These are phyloP conservation scores for Zizania palustris DNA, from an alignment of 202 grass and related monocot species.

Conservation along the genomic window DNA sequence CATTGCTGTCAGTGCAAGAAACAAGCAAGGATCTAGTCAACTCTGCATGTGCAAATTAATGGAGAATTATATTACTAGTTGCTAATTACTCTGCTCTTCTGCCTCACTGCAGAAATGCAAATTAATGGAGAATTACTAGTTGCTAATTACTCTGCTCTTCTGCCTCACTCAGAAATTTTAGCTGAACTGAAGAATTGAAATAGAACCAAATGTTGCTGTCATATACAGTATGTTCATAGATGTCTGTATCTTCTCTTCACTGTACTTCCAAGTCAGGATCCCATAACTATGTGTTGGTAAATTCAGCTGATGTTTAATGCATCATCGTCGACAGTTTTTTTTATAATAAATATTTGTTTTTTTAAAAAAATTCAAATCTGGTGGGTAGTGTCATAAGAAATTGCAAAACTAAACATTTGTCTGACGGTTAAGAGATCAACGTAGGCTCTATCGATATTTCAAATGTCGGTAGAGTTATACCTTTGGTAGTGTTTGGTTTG, in stretches of 20 bases:
- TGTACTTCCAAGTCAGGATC: conserved; percentile 13
- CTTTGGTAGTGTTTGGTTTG: too few relatives aligned
- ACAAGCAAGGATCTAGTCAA: conserved; percentile 48
- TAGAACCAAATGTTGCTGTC: not conserved
- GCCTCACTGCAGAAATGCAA: too few relatives aligned
- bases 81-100: not conserved
- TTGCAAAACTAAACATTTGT: too few relatives aligned
- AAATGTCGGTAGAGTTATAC: too few relatives aligned
- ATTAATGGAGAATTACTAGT: not conserved
- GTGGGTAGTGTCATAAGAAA: too few relatives aligned
- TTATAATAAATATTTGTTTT: too few relatives aligned
- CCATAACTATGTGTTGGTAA: conserved; percentile 4
- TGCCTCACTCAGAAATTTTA: too few relatives aligned
- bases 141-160: too few relatives aligned
- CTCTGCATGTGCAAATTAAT: conserved; percentile 36
- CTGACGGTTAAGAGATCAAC: too few relatives aligned
- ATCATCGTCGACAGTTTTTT: not conserved
- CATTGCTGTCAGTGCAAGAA: conserved; percentile 12
- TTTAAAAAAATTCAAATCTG: too few relatives aligned
- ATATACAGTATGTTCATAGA: conserved; percentile 6
- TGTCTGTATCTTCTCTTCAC: not conserved
- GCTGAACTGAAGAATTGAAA: not conserved
- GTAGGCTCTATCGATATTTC: too few relatives aligned
- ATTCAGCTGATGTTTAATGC: not conserved
- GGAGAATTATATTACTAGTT: conserved; percentile 4